Conservation (phyloP, 352 stramenopile species). For the Phytophthora pisi region DNA sequence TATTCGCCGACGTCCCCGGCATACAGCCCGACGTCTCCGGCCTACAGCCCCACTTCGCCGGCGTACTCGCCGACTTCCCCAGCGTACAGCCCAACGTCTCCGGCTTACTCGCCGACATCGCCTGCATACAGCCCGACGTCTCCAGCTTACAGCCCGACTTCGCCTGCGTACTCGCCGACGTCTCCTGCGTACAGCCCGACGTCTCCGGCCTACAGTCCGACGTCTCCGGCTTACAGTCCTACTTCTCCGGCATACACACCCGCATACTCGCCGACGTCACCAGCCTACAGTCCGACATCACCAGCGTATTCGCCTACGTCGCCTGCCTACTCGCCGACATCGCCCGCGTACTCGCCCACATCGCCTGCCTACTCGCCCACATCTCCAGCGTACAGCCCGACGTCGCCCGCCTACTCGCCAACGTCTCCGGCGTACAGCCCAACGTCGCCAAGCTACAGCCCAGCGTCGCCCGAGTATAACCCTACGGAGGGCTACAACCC, state of each 20-base stretch:
- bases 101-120: conserved; percentile 78
- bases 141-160: conserved; percentile 75
- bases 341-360: conserved; percentile 65
- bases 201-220: conserved; percentile 67
- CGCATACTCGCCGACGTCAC: conserved; percentile 68
- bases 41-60: conserved; percentile 72
- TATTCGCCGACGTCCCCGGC: conserved; percentile 87
- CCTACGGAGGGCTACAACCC: conserved; percentile 84
- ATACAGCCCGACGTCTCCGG: conserved; percentile 74
- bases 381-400: conserved; percentile 72
- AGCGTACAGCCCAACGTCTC: conserved; percentile 59
- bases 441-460: conserved; percentile 76
- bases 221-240: conserved; percentile 81
- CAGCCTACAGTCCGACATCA: conserved; percentile 69
- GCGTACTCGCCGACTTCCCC: conserved; percentile 89
- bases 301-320: conserved; percentile 72
- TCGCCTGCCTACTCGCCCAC: conserved; percentile 74
- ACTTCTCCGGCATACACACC: conserved; percentile 88
- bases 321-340: conserved; percentile 72
- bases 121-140: conserved; percentile 72
- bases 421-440: conserved; percentile 80
- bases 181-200: conserved; percentile 84
- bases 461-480: conserved; percentile 83
- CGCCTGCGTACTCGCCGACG: conserved; percentile 69
- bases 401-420: conserved; percentile 75